Percentiles rank a stretch among this genome's conserved stretches.
phyloP scores from a whole-genome alignment of 1,284 basidiomycete genomes.

The Cryptococcus sp. region DNA sequence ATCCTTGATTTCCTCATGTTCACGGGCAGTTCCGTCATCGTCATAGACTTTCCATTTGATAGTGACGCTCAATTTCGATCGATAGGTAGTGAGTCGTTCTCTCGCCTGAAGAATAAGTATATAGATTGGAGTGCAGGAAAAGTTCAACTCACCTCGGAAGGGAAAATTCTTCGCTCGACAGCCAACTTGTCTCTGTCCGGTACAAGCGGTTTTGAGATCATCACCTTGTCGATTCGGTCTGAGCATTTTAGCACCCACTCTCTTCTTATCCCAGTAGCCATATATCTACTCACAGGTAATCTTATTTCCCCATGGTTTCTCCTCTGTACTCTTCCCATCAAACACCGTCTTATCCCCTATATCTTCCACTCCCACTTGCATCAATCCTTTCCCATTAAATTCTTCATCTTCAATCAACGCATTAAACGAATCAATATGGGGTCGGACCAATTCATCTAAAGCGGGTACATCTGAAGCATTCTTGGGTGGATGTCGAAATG shows the following conservation, averaged over 20 bases:
- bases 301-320: conserved; percentile 67
- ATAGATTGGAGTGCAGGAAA: not conserved
- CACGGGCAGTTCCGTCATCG: conserved; percentile 51
- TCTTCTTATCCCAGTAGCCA: not conserved
- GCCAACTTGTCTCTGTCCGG: conserved; percentile 75
- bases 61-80: conserved; percentile 84
- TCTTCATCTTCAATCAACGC: conserved; percentile 79
- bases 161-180: conserved; percentile 75
- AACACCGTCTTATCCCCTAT: conserved; percentile 88
- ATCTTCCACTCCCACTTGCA: conserved; percentile 75
- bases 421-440: conserved; percentile 96
- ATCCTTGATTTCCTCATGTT: conserved; percentile 71
- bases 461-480: conserved; percentile 69
- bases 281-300: conserved; percentile 61
- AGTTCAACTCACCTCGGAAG: conserved; percentile 65
- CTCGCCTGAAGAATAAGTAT: conserved; percentile 60
- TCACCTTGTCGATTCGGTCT: conserved; percentile 89
- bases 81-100: conserved; percentile 87
- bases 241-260: not conserved
- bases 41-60: conserved; percentile 77
- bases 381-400: conserved; percentile 66
- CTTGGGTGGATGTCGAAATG: conserved; percentile 72
- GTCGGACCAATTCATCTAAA: conserved; percentile 87
- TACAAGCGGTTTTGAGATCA: conserved; percentile 80
- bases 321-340: conserved; percentile 67